Evolutionary conservation across 768 basidiomycete genomes (phyloP), one percentile per base, ranked within the genome.

Genomic region (Clitopilus passeckerianus): DNA sequence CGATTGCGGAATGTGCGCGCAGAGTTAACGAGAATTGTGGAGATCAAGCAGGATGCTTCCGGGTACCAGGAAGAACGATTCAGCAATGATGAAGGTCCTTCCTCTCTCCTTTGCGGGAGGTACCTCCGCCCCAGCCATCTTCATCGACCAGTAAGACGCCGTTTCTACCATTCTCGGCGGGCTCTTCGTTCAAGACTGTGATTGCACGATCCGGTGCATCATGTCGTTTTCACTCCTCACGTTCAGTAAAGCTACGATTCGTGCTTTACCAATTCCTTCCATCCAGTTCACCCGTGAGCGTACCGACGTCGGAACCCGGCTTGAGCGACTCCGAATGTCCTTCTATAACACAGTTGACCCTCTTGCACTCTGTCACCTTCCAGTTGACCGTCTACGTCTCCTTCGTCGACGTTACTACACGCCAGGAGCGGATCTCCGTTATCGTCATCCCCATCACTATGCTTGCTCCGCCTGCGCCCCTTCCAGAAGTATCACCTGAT

Each of bases 121-220:
- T 30, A 60, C 5, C 54, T 60, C 44, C 58, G 23, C 67, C 77
- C 67, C 62, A 67, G 23, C 66, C 65, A 61, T 59, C 72, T 10
- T 74, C 75, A 5, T 75, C 76, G 2, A 75, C 78, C 33, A 50
- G 46, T 20, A 80, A 80, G 59, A 65, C 71, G 53, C 74, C 78
- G 4, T 57, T 66, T 27, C 75, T 78, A n/a, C 73, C 76, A 22
- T 62, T 72, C 18, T 75, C 75, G 60, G 63, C 73, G 18, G 75
- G 76, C 27, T 73, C 79, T 16, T 72, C 77, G 43, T 80, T 82
- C 63, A 74, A 78, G 37, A 77, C 80, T 2, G 78, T 87, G 55
- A 77, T 98, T 24, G 87, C 93, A 12, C 84, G 89, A 6, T 94
- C 95, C 14, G 96, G 96, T 52, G 95, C 94, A 44, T 89, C 93